phyloP scores from a whole-genome alignment of 2,329 filamentous ascomycete genomes.

The Ophiostoma ulmi region DNA sequence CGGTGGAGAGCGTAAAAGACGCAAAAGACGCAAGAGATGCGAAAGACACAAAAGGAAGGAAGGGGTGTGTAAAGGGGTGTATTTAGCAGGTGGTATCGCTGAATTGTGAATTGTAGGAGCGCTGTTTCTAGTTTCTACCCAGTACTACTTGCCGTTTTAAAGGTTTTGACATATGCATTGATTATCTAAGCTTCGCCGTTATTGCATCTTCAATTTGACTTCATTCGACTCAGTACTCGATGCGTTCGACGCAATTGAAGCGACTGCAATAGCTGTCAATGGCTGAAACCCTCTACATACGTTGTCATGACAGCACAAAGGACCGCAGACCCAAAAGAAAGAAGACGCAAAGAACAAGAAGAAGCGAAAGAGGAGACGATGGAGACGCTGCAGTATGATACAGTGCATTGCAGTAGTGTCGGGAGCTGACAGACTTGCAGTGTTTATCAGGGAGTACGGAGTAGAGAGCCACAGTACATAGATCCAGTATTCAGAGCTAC shows the following conservation, averaged over 20 bases:
- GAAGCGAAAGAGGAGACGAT: background rate
- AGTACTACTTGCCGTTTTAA: background rate
- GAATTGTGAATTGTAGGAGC: background rate
- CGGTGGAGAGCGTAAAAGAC: constrained; percentile 4
- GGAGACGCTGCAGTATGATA: constrained; percentile 10
- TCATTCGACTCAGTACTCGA: too few relatives aligned
- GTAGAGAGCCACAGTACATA: background rate
- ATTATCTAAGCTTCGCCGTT: background rate
- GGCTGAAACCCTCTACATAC: background rate
- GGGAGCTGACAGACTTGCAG: constrained; percentile 4
- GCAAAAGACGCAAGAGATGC: background rate
- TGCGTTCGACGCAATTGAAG: background rate
- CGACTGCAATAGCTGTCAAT: background rate
- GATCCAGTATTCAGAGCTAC: background rate
- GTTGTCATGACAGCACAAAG: background rate
- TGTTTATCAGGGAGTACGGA: background rate
- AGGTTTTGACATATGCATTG: background rate
- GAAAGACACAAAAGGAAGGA: background rate
- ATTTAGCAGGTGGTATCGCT: background rate
- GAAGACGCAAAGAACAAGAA: background rate
- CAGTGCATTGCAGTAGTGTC: constrained; percentile 17
- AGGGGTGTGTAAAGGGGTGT: background rate
- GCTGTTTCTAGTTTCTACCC: background rate
- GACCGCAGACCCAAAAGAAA: too few relatives aligned
- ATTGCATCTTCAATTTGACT: background rate